Evolutionary conservation across 257 asterid species (phyloP).

Genomic region (Solanum verrucosum): DNA sequence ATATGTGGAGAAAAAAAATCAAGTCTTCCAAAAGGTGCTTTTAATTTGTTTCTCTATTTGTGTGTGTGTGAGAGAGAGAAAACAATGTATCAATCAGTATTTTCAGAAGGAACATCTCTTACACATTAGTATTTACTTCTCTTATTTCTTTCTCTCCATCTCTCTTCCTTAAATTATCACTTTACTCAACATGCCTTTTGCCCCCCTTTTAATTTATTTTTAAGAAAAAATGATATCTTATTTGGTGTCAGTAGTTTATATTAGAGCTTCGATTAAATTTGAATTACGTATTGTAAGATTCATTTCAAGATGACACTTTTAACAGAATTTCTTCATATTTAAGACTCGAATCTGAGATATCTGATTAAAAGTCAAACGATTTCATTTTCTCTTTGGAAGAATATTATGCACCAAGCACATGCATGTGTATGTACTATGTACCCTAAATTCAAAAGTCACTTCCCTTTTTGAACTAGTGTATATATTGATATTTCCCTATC

Average conservation of each 20-base stretch:
- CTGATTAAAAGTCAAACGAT: not conserved
- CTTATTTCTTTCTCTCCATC: constrained; percentile 16
- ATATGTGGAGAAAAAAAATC: constrained; percentile 7
- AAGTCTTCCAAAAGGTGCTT: constrained; percentile 9
- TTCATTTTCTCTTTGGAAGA: not conserved
- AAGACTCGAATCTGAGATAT: accelerated
- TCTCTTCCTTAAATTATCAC: constrained; percentile 6
- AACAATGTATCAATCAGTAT: constrained; percentile 31
- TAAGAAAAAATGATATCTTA: too few relatives aligned
- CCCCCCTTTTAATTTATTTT: not conserved
- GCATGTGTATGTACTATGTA: not conserved
- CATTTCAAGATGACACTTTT: not conserved
- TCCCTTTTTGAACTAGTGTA: not conserved
- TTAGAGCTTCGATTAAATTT: not conserved
- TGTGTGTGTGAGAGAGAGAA: constrained; percentile 15
- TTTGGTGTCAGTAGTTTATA: too few relatives aligned
- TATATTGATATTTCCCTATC: not conserved
- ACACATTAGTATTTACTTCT: constrained; percentile 1
- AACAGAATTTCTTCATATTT: accelerated
- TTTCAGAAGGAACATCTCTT: constrained; percentile 29
- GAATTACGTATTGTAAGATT: accelerated
- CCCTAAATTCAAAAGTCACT: not conserved
- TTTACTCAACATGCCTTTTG: constrained; percentile 15
- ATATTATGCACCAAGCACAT: not conserved
- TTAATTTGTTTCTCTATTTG: constrained; percentile 27